Conservation (phyloP, 2,329 filamentous ascomycete genomes). For the Rasamsonia emersonii region DNA sequence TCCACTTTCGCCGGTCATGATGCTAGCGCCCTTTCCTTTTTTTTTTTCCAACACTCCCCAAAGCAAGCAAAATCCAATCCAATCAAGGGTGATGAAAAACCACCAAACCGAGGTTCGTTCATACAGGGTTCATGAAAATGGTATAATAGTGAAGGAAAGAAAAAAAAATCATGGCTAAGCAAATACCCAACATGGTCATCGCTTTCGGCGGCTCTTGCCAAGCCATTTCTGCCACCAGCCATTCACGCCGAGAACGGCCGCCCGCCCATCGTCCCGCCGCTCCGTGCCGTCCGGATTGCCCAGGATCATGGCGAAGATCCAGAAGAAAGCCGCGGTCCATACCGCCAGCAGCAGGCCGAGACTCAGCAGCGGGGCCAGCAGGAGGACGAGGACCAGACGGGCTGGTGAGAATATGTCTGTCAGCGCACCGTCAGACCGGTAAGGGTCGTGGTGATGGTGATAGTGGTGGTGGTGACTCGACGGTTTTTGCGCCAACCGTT, state of each 20-base stretch:
- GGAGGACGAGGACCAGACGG: constrained; percentile 43
- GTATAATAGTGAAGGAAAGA: background rate
- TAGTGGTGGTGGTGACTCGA: constrained; percentile 15
- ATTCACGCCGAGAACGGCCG: constrained; percentile 50
- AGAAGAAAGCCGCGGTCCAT: constrained; percentile 54
- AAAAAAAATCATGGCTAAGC: background rate
- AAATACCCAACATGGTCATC: background rate
- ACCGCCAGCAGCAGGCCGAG: constrained; percentile 48
- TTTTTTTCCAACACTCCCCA: no score
- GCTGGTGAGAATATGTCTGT: constrained; percentile 27
- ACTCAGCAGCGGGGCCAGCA: constrained; percentile 49
- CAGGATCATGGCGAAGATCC: constrained; percentile 52
- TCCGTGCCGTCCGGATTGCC: constrained; percentile 55
- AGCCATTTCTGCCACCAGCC: constrained; percentile 56
- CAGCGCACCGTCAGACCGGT: constrained; percentile 14
- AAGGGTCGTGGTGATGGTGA: constrained; percentile 34
- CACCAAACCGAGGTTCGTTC: no score
- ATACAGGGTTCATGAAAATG: no score
- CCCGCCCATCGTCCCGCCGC: constrained; percentile 52
- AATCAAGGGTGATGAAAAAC: no score
- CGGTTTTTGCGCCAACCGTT: constrained; percentile 17
- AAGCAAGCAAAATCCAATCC: no score
- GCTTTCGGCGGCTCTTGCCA: constrained; percentile 19
- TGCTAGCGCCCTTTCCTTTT: no score
- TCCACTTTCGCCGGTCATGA: no score